Evolutionary conservation across 2,329 filamentous ascomycete genomes (phyloP).

Genomic region (Fusarium sp.): DNA sequence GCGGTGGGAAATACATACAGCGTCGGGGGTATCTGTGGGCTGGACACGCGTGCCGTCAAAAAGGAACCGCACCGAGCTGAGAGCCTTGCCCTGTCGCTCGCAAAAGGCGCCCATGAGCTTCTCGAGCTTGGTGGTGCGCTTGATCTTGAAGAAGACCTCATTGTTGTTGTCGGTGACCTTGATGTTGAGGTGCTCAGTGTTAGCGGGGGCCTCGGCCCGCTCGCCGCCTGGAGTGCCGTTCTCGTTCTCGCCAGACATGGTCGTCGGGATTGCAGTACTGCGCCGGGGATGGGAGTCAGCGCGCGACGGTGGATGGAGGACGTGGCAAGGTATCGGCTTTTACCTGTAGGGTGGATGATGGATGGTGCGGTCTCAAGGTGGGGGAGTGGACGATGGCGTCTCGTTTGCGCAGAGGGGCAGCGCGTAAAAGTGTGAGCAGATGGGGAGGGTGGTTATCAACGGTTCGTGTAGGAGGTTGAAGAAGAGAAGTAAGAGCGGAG

Average conservation of each 20-base stretch:
- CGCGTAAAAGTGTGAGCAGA: not conserved
- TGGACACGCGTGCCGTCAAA: slow-evolving; percentile 96
- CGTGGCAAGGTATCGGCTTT: slow-evolving; percentile 19
- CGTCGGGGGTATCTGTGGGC: slow-evolving; percentile 86
- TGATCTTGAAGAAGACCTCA: slow-evolving; percentile 99
- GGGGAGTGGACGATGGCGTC: slow-evolving; percentile 25
- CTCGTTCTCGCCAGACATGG: slow-evolving; percentile 58
- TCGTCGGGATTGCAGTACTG: slow-evolving; percentile 36
- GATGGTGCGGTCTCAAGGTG: slow-evolving; percentile 6
- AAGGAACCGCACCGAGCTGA: slow-evolving; percentile 85
- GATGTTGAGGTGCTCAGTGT: slow-evolving; percentile 91
- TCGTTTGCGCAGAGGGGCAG: not conserved
- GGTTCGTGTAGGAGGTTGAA: not conserved
- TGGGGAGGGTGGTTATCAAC: not conserved
- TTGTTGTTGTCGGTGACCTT: slow-evolving; percentile 99
- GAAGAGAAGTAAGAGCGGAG: not conserved
- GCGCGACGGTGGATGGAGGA: slow-evolving; percentile 8
- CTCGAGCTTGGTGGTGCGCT: slow-evolving; percentile 92
- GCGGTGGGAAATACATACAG: slow-evolving; percentile 65
- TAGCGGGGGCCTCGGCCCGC: slow-evolving; percentile 54
- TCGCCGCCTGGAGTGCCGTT: slow-evolving; percentile 60
- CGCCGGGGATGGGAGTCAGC: slow-evolving; percentile 26
- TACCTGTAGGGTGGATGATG: slow-evolving; percentile 24
- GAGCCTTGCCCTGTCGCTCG: slow-evolving; percentile 89
- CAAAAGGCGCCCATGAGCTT: slow-evolving; percentile 99